Conservation (phyloP, 768 basidiomycete genomes). For the Leccinum sublutescens region DNA sequence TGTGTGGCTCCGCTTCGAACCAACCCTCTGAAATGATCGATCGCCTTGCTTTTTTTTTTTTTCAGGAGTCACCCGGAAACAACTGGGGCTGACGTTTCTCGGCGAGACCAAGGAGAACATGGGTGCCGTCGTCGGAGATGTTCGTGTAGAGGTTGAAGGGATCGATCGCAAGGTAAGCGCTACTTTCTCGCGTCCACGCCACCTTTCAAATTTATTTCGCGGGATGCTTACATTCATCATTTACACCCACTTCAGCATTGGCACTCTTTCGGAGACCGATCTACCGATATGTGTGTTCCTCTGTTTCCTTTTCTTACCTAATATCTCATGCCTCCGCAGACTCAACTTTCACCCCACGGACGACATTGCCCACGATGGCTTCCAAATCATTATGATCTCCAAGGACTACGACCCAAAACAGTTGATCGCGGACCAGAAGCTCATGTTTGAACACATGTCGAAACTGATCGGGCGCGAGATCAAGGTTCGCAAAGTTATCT, state of each 20-base stretch:
- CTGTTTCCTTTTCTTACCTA: not conserved
- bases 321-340: not conserved
- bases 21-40: too few species aligned
- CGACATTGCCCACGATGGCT: constrained; percentile 22
- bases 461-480: constrained; percentile 30
- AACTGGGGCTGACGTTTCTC: constrained; percentile 40
- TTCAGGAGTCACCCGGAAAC: constrained; percentile 37
- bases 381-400: constrained; percentile 10
- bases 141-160: constrained; percentile 31
- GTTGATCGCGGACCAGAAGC: constrained; percentile 20
- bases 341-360: constrained; percentile 15
- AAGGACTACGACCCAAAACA: constrained; percentile 13
- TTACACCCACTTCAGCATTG: constrained; percentile 18
- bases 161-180: constrained; percentile 26
- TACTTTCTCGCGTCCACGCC: not conserved
- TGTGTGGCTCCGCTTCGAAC: constrained; percentile 2
- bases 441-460: constrained; percentile 31
- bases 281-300: constrained; percentile 5
- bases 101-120: constrained; percentile 37
- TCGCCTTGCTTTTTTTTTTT: not conserved
- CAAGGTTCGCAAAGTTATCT: constrained; percentile 28
- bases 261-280: constrained; percentile 20
- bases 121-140: constrained; percentile 35
- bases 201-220: not conserved
- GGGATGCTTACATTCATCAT: not conserved